A percentile compares a stretch with the other conserved stretches of the same genome.
These are phyloP conservation scores for Aspergillus pseudoglaucus DNA, from an alignment of 2,329 filamentous ascomycete genomes.

Conservation along the genomic window DNA sequence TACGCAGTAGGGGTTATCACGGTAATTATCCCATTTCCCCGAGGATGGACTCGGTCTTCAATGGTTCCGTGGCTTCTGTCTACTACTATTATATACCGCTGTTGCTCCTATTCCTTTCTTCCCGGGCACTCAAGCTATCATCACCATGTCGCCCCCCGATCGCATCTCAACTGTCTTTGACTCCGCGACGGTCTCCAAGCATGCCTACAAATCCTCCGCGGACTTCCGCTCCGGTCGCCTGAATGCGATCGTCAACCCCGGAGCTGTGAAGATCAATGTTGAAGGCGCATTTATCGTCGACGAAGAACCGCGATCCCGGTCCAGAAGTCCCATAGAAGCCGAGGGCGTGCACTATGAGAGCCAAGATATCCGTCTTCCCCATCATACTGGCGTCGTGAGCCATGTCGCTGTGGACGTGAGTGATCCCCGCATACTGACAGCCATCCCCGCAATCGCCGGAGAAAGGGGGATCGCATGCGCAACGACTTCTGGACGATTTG, in stretches of 20 bases:
- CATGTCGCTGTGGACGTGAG: constrained; percentile 94
- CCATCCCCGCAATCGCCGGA: constrained; percentile 24
- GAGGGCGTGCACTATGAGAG: constrained; percentile 64
- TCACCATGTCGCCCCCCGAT: constrained; percentile 28
- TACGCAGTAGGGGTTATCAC: constrained; percentile 42
- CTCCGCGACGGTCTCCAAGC: constrained; percentile 3
- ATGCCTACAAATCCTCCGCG: constrained; percentile 13
- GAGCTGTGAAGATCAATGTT: constrained; percentile 87
- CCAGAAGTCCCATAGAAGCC: constrained; percentile 43
- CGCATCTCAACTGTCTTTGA: constrained; percentile 14
- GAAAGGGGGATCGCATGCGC: not conserved
- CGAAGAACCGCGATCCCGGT: constrained; percentile 56
- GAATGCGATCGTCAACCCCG: constrained; percentile 52
- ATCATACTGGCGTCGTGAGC: constrained; percentile 90
- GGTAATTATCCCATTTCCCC: constrained; percentile 20
- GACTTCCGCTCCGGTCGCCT: constrained; percentile 26
- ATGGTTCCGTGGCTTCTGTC: not conserved
- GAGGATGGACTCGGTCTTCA: constrained; percentile 6
- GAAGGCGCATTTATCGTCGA: constrained; percentile 95
- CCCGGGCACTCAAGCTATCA: constrained; percentile 2
- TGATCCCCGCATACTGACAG: constrained; percentile 29
- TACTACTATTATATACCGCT: too few relatives aligned
- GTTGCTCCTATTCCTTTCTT: too few relatives aligned
- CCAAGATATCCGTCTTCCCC: constrained; percentile 90
- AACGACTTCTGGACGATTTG: not conserved